A percentile compares a stretch with the other conserved stretches of the same genome.
These are phyloP conservation scores for Penicillium silybi DNA, from an alignment of 495 filamentous ascomycete genomes.

Conservation along the genomic window DNA sequence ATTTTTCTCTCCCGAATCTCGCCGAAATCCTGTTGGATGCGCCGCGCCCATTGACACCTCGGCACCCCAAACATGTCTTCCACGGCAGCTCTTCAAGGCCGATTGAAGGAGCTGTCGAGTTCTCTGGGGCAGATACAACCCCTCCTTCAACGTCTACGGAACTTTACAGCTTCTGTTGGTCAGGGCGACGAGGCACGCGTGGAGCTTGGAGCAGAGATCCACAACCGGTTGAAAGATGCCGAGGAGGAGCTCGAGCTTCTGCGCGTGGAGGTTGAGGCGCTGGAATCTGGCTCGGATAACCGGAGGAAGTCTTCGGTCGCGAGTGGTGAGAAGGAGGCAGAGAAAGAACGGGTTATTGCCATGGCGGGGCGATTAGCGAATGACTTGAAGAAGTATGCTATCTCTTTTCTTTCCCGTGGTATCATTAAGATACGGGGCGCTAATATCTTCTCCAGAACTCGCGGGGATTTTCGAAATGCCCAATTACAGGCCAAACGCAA, in stretches of 20 bases:
- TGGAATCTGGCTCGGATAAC: constrained; percentile 43
- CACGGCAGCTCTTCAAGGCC: constrained; percentile 57
- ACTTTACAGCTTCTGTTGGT: constrained; percentile 58
- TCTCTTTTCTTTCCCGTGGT: no score
- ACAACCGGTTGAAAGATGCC: constrained; percentile 73
- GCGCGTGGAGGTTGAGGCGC: constrained; percentile 70
- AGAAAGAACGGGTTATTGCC: constrained; percentile 56
- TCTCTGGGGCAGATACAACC: constrained; percentile 63
- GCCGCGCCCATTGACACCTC: neutral
- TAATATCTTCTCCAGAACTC: constrained; percentile 49
- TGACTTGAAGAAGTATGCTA: constrained; percentile 64
- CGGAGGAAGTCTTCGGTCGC: constrained; percentile 27
- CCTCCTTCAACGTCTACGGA: constrained; percentile 71
- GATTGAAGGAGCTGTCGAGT: constrained; percentile 65
- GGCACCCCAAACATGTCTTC: constrained; percentile 43
- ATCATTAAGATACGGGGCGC: neutral
- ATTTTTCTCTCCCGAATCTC: neutral
- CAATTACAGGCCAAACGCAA: constrained; percentile 77
- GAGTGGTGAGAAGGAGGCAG: constrained; percentile 48
- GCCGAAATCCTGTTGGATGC: neutral
- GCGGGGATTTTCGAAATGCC: constrained; percentile 75
- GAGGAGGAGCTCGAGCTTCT: constrained; percentile 85
- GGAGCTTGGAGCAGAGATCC: constrained; percentile 82
- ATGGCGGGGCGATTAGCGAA: constrained; percentile 58
- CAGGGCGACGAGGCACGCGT: constrained; percentile 60